A percentile compares a stretch with the other conserved stretches of the same genome.
Evolutionary conservation across 768 basidiomycete genomes (phyloP).

Genomic region (Termitomyces sp.): DNA sequence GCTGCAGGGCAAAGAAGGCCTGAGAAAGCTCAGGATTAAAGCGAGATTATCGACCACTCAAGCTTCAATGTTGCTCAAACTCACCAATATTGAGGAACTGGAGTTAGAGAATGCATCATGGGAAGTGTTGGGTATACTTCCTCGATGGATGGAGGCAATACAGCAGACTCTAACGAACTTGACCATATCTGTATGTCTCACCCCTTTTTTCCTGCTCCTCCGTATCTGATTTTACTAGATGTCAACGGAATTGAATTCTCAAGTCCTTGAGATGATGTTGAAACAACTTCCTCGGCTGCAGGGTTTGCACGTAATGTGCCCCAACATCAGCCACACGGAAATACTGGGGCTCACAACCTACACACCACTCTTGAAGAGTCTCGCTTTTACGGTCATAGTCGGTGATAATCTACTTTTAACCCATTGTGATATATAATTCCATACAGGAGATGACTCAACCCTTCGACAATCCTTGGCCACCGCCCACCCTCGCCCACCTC

Average conservation of each 20-base stretch:
- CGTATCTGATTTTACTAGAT: slow-evolving; percentile 31
- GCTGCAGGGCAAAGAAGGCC: slow-evolving; percentile 36
- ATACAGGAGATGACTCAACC: slow-evolving; percentile 21
- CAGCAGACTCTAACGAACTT: slow-evolving; percentile 43
- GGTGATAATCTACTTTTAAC: slow-evolving; percentile 15
- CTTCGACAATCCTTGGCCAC: slow-evolving; percentile 21
- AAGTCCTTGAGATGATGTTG: slow-evolving; percentile 42
- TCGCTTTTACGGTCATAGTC: slow-evolving; percentile 60
- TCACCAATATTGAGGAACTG: slow-evolving; percentile 38
- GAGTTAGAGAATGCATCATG: slow-evolving; percentile 57
- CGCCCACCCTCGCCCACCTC: slow-evolving; percentile 12
- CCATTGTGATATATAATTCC: slow-evolving; percentile 3
- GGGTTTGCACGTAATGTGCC: slow-evolving; percentile 60
- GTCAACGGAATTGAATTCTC: slow-evolving; percentile 48
- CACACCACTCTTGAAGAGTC: slow-evolving; percentile 51
- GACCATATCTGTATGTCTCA: slow-evolving; percentile 50
- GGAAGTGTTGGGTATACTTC: slow-evolving; percentile 54
- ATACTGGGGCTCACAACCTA: slow-evolving; percentile 41
- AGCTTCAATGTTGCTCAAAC: slow-evolving; percentile 32
- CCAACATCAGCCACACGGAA: slow-evolving; percentile 45
- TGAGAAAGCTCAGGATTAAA: slow-evolving; percentile 43
- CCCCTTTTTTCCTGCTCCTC: background rate
- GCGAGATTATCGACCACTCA: slow-evolving; percentile 53
- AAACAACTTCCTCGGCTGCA: slow-evolving; percentile 45
- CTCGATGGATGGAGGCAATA: slow-evolving; percentile 46